Base-by-base conservation (phyloP, 345 rosid genomes). In the Dipteronia sinensis region DNA sequence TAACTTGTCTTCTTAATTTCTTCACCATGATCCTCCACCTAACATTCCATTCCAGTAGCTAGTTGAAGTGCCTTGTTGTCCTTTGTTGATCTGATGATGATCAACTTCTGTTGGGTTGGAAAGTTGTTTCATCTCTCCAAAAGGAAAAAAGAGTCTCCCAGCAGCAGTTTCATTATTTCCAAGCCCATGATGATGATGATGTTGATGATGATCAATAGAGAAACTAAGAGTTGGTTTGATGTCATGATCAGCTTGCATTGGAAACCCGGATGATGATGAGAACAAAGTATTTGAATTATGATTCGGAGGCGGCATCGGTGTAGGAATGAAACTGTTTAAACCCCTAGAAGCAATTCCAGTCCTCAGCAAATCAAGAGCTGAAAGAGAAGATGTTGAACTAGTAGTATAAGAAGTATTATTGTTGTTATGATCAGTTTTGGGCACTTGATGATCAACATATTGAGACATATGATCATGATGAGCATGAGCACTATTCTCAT, bases 21-120 rank as follows among this genome's bases (percentile, higher is more conserved):
- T 49, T 84, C 65, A 83, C 85, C 89, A 84, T 53, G 87, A 77
- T 84, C 87, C 87, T 22, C 85, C 86, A 61, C 85, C 87, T 29
- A 85, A 62, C 82, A 78, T 61, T 56, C 88, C 90, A 79, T 77
- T 84, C 90, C 90, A 88, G 61, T 83, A 88, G 31, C 85, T 87
- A 51, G 71, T 72, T 59, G 90, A 76, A 82, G 69, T 65, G 40
- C 81, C 89, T 71, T 82, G 85, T 71, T 82, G 85, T 72, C 83
- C 88, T 69, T 83, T 88, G 46, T 76, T 88, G 40, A 34, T 34
- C 38, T 34, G 38, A 34, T 34, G 38, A 34, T 80, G 81, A 78
- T 86, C 83, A 47, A 76, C 80, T 75, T 78, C 91, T n/a, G 53
- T 74, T 53, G 85, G 23, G 74, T 64, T 75, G 22, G 87, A 61